Conservation (phyloP, 257 asterid species). For the Orobanche coerulescens region DNA sequence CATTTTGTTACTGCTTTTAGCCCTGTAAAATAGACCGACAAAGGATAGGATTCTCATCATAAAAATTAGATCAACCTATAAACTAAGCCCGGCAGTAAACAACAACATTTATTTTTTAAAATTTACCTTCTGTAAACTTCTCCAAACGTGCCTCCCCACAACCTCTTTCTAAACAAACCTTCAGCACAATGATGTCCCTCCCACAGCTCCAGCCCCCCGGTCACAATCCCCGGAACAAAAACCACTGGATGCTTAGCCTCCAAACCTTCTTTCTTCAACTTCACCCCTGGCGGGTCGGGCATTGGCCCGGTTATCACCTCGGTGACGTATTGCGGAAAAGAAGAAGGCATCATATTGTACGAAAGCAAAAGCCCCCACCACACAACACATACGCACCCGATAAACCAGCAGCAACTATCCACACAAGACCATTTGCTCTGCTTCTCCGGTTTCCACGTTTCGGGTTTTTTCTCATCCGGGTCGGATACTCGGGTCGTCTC, state of each 20-base stretch:
- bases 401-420: conserved; percentile 76
- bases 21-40: not conserved
- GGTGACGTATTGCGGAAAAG: conserved; percentile 76
- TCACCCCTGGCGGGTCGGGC: conserved; percentile 89
- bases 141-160: conserved; percentile 98
- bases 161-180: conserved; percentile 83
- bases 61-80: not conserved
- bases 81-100: conserved; percentile 6
- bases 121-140: conserved; percentile 73
- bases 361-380: conserved; percentile 73
- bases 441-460: conserved; percentile 22
- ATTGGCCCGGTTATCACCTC: conserved; percentile 76
- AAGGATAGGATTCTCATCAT: not conserved
- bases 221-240: conserved; percentile 84
- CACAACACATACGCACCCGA: conserved; percentile 59
- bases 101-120: not conserved
- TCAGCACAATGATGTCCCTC: conserved; percentile 89
- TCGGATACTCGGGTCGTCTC: conserved; percentile 29
- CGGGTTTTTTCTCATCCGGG: conserved; percentile 33
- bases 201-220: conserved; percentile 91
- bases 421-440: conserved; percentile 66
- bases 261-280: conserved; percentile 62
- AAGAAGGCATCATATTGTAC: conserved; percentile 82
- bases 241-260: conserved; percentile 87
- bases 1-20: not conserved